Percentiles rank a stretch among this genome's conserved stretches.
Evolutionary conservation across 495 filamentous ascomycete species (phyloP).

Genomic region (Chaetomium cochliodes): DNA sequence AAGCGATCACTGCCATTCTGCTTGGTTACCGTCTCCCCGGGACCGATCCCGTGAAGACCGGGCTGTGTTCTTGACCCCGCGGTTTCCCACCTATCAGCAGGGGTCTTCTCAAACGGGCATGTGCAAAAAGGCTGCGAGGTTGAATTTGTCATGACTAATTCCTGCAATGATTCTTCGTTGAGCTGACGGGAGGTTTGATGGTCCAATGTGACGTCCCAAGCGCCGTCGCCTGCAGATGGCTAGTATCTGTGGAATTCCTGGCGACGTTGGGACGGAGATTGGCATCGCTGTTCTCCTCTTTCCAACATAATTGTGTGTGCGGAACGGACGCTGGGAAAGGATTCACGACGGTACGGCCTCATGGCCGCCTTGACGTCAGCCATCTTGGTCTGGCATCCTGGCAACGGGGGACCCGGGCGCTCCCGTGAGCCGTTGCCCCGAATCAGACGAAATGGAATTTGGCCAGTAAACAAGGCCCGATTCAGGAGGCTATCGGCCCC

Average conservation of each 20-base stretch:
- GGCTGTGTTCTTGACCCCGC: background rate
- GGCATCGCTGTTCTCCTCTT: background rate
- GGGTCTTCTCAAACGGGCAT: background rate
- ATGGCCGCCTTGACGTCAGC: background rate
- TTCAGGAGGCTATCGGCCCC: background rate
- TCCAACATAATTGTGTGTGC: background rate
- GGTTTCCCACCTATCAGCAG: background rate
- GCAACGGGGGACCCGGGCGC: background rate
- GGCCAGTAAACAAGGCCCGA: background rate
- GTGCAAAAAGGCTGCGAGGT: background rate
- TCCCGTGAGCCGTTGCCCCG: background rate
- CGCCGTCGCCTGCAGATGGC: background rate
- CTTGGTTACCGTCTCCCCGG: conserved; percentile 2
- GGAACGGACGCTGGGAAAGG: background rate
- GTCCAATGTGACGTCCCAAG: background rate
- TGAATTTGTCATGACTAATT: background rate
- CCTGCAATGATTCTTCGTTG: background rate
- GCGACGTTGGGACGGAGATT: background rate
- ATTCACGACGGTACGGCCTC: background rate
- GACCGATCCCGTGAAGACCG: background rate
- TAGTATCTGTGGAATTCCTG: background rate
- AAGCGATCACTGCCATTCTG: background rate
- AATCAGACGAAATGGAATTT: background rate
- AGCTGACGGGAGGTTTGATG: background rate
- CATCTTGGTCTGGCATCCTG: background rate